Percentiles rank a stretch among this genome's conserved stretches.
These are phyloP conservation scores for Citrullus colocynthis DNA, from an alignment of 306 rosid genomes.

Conservation along the genomic window DNA sequence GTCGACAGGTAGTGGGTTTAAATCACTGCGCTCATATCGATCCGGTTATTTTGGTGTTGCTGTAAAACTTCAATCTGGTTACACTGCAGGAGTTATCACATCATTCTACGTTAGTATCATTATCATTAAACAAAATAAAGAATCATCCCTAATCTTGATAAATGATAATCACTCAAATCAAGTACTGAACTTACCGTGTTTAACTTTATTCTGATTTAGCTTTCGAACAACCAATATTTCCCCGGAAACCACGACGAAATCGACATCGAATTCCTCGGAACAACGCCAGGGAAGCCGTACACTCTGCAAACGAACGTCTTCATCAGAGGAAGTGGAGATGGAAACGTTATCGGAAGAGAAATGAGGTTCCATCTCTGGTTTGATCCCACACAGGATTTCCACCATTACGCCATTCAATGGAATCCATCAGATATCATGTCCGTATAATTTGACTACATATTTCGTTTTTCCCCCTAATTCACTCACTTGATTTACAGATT, in stretches of 20 bases:
- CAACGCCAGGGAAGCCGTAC: slow-evolving; percentile 62
- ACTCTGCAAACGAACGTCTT: slow-evolving; percentile 84
- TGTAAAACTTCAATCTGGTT: slow-evolving; percentile 69
- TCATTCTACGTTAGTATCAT: slow-evolving; percentile 51
- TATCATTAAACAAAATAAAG: neutral
- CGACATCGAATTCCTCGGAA: slow-evolving; percentile 83
- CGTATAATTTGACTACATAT: neutral
- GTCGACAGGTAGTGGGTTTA: slow-evolving; percentile 74
- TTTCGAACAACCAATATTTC: slow-evolving; percentile 74
- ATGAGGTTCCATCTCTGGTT: slow-evolving; percentile 82
- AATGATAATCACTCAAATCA: neutral
- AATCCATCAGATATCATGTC: slow-evolving; percentile 77
- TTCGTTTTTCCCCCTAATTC: too few species aligned
- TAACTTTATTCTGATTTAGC: slow-evolving; percentile 21
- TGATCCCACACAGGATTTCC: slow-evolving; percentile 75
- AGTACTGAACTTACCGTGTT: neutral
- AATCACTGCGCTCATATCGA: slow-evolving; percentile 41
- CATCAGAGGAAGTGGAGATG: slow-evolving; percentile 84
- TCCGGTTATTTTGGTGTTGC: slow-evolving; percentile 81
- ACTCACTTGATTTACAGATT: neutral
- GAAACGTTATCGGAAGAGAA: slow-evolving; percentile 64
- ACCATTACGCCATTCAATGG: slow-evolving; percentile 71
- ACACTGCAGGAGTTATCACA: slow-evolving; percentile 84
- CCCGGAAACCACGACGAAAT: slow-evolving; percentile 85
- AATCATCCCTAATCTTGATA: neutral